Base-by-base conservation (phyloP, 495 filamentous ascomycete genomes). In the Wilcoxina mikolae region DNA sequence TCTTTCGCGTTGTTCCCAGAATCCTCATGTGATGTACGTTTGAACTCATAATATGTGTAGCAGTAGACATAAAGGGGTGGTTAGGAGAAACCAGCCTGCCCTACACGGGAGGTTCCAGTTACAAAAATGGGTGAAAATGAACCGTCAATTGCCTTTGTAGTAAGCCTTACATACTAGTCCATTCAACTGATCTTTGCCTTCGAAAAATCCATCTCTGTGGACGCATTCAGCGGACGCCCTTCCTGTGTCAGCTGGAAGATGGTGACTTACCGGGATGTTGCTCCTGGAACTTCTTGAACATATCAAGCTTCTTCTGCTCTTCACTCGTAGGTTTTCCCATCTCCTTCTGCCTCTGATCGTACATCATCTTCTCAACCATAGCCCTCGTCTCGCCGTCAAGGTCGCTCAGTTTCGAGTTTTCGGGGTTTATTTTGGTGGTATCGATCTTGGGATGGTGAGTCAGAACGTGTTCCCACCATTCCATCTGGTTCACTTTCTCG, bases 341-440 rank as follows among this genome's bases (percentile, higher is more conserved):
- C 75, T 95, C 91, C 79, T 96, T 96, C 76, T 95, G 88, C 43
- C 84, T 74, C 76, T 98, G 91, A 72, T 98, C 91, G 61, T 76
- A 98, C 91, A 98, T 98, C 91, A 98, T 96, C 78, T 98, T 98
- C 81, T 98, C 91, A 39, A 98, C 91, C 90, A 98, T 95, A n/a
- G 78, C 74, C 56, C 91, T 76, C 57, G 91, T 98, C 77, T 94
- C 85, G 49, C 93, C 90, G 65, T 98, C 93, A 55, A 98, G 72
- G 70, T 98, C 91, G 54, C 82, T 76, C 60, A 98, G 71, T 65
- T 84, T 91, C 58, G 79, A 84, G 67, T 84, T 89, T 72, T 98
- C 91, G 18, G 91, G 91, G 65, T 79, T 78, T 71, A 98, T 95
- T 74, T 94, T 94, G 59, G 81, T 80, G 26, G 91, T 87, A 68